Evolutionary conservation across 768 basidiomycete species (phyloP), one percentile per base, ranked within the genome.

Genomic region (Naganishia vaughanmartiniae): DNA sequence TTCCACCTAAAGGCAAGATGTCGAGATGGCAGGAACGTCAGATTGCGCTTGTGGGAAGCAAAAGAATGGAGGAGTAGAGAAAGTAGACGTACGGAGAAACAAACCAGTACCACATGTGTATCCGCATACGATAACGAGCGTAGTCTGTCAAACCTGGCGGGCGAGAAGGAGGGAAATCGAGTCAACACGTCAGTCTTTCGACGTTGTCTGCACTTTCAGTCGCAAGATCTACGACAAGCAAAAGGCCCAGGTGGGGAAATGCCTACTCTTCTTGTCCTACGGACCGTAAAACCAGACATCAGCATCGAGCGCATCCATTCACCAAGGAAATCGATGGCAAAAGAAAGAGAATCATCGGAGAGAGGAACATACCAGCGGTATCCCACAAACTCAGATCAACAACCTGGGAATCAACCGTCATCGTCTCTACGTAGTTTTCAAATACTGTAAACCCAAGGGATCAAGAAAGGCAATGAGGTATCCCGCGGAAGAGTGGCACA

Each of bases 361-460:
- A 4, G 34, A 24, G 7, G n/a, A 26, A 42, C 60, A 3, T 63
- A 63, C 60, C 94, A 54, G 95, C 95, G 54, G 95, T 98, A 80
- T 98, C 95, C 95, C 95, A 98, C 73, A 98, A 79, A 79, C 92
- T 92, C 54, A 99, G 84, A 77, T 98, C 94, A 17, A 97, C 89
- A 34, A 86, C 80, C 75, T 92, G 89, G 39, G 92, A 92, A 74
- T 97, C 93, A 31, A 95, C 87, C 74, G 85, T 85, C 67, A 94
- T 84, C 74, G 93, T 91, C 79, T 94, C 91, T 14, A 95, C 93
- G 76, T 95, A 93, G 83, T 97, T 98, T 82, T 98, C 95, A 75
- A 98, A 98, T 4, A 98, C 94, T 30, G 92, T 93, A 10, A 19
- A 17, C 24, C 15, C 7, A 90, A 92, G 83, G 93, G 90, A 75